Percentiles rank a stretch among this genome's conserved stretches.
Evolutionary conservation across 495 filamentous ascomycete species (phyloP).

Genomic region (Daldinia decipiens): DNA sequence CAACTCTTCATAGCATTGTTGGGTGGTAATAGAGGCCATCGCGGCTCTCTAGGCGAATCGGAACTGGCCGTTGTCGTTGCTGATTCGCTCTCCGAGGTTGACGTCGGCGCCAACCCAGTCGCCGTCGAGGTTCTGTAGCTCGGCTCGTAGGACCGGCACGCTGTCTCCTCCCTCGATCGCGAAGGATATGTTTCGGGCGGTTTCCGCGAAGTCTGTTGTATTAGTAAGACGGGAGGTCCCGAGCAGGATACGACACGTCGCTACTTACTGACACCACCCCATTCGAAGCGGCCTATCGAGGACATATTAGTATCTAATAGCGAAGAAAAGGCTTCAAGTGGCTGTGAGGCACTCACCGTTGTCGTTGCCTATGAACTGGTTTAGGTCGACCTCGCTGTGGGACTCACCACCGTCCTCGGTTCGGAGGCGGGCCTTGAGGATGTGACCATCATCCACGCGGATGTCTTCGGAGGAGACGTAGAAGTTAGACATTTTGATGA

Average conservation of each 20-base stretch:
- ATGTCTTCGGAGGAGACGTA: background rate
- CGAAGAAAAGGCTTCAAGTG: too few relatives aligned
- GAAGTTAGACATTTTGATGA: slow-evolving; percentile 8
- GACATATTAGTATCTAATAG: background rate
- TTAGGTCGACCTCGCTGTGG: slow-evolving; percentile 2
- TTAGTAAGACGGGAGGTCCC: background rate
- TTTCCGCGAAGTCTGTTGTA: slow-evolving; percentile 8
- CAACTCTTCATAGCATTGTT: background rate
- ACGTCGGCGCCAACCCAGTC: slow-evolving; percentile 7
- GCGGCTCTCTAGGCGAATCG: background rate
- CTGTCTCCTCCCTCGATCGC: slow-evolving; percentile 3
- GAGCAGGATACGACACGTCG: background rate
- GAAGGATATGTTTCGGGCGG: slow-evolving; percentile 5
- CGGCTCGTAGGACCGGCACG: slow-evolving; percentile 12
- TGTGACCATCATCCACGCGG: slow-evolving; percentile 6
- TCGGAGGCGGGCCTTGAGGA: slow-evolving; percentile 4
- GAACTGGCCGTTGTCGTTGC: slow-evolving; percentile 15
- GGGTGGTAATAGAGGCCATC: background rate
- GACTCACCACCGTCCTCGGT: background rate
- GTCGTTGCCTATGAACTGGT: slow-evolving; percentile 10
- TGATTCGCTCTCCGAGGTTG: slow-evolving; percentile 13
- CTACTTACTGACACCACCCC: slow-evolving; percentile 16
- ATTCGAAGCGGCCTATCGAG: background rate
- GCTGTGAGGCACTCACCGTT: background rate
- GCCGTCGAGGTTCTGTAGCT: slow-evolving; percentile 12